Conservation (phyloP, 2,329 filamentous ascomycete genomes). For the Botrytis squamosa region DNA sequence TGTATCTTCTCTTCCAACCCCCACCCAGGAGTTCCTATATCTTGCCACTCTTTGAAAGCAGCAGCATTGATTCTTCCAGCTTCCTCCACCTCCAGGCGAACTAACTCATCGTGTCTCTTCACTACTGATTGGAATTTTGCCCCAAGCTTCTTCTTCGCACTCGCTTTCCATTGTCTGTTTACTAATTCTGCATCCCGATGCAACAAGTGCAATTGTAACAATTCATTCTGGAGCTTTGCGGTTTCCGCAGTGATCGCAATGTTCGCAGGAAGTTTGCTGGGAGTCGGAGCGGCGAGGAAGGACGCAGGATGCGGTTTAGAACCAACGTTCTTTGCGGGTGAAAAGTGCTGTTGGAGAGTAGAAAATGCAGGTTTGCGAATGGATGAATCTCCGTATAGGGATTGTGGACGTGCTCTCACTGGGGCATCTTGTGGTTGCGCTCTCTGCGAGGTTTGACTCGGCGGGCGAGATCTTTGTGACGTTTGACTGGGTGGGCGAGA, state of each 20-base stretch:
- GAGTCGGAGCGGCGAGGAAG: constrained; percentile 58
- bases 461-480: constrained; percentile 14
- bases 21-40: constrained; percentile 36
- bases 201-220: constrained; percentile 64
- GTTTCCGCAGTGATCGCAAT: constrained; percentile 58
- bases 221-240: constrained; percentile 59
- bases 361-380: constrained; percentile 47
- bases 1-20: constrained; percentile 57
- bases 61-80: constrained; percentile 50
- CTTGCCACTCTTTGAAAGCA: constrained; percentile 53
- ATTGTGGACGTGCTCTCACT: constrained; percentile 19
- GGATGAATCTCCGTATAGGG: constrained; percentile 26
- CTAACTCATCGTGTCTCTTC: constrained; percentile 44
- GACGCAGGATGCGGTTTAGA: constrained; percentile 62
- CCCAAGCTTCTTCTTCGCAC: constrained; percentile 51
- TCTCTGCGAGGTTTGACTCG: constrained; percentile 22
- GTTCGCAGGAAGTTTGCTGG: constrained; percentile 60
- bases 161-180: constrained; percentile 53
- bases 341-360: constrained; percentile 66
- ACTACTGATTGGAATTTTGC: constrained; percentile 44
- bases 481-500: constrained; percentile 24
- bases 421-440: constrained; percentile 13
- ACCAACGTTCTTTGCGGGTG: constrained; percentile 58
- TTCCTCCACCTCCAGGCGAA: constrained; percentile 45
- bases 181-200: constrained; percentile 53